phyloP scores from a whole-genome alignment of 2,329 filamentous ascomycete genomes.

The Aspergillus clavatus region DNA sequence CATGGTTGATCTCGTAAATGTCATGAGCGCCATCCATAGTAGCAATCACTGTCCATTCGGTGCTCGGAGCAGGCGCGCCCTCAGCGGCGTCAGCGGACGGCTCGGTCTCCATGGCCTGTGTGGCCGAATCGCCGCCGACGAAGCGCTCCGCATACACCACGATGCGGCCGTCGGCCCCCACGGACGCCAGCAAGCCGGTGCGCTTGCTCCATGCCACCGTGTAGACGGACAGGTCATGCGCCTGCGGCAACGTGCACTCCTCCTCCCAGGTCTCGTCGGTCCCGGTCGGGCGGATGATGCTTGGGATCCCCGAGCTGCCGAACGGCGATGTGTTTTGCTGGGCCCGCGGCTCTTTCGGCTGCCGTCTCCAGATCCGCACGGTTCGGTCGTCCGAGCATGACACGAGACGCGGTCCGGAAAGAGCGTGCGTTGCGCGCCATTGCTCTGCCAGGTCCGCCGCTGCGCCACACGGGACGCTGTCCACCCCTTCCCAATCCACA shows the following conservation, averaged over 20 bases:
- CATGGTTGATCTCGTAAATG: slow-evolving; percentile 90
- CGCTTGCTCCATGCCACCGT: slow-evolving; percentile 75
- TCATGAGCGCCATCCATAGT: slow-evolving; percentile 73
- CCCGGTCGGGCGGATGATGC: slow-evolving; percentile 70
- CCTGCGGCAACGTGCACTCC: slow-evolving; percentile 67
- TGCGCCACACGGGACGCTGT: slow-evolving; percentile 24
- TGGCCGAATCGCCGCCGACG: slow-evolving; percentile 14
- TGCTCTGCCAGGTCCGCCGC: slow-evolving; percentile 7
- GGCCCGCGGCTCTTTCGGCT: slow-evolving; percentile 44
- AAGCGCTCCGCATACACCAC: slow-evolving; percentile 69
- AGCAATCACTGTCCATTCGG: slow-evolving; percentile 67
- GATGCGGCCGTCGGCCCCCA: slow-evolving; percentile 79
- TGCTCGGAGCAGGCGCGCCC: slow-evolving; percentile 26
- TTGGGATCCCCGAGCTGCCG: slow-evolving; percentile 60
- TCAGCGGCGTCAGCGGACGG: slow-evolving; percentile 18
- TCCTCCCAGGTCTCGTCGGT: slow-evolving; percentile 81
- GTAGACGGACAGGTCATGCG: slow-evolving; percentile 78
- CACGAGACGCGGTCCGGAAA: slow-evolving; percentile 56
- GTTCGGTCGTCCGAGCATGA: slow-evolving; percentile 83
- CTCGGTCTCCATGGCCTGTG: slow-evolving; percentile 25
- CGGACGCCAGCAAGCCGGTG: slow-evolving; percentile 76
- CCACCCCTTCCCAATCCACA: slow-evolving; percentile 59
- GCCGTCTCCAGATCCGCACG: slow-evolving; percentile 72
- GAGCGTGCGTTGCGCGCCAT: slow-evolving; percentile 28
- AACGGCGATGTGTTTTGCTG: slow-evolving; percentile 37